These are phyloP conservation scores for Ustilago sp. DNA, from an alignment of 1,284 basidiomycete genomes.

Conservation along the genomic window DNA sequence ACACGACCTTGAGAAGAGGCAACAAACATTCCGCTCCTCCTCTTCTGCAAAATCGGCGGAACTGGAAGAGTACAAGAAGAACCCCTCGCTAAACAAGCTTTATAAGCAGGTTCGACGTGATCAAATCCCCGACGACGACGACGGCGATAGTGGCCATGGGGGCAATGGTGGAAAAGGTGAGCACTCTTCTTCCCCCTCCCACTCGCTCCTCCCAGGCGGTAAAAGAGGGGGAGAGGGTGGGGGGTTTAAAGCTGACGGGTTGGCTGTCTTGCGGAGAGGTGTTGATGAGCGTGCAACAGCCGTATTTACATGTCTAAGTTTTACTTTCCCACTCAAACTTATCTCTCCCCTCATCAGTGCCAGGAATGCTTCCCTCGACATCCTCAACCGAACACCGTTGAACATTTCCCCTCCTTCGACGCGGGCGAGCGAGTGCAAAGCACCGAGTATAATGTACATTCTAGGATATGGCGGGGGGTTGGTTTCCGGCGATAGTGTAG, in stretches of 20 bases:
- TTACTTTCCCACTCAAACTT: constrained; percentile 90
- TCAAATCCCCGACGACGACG: not conserved
- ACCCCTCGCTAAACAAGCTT: constrained; percentile 44
- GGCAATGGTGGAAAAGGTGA: not conserved
- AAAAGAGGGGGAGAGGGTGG: not conserved
- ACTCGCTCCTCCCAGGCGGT: not conserved
- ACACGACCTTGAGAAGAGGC: constrained; percentile 68
- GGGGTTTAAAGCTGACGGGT: constrained; percentile 46
- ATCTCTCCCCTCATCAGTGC: constrained; percentile 76
- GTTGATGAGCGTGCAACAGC: not conserved
- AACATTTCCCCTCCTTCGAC: not conserved
- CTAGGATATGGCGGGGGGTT: constrained; percentile 93
- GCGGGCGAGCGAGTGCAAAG: constrained; percentile 18
- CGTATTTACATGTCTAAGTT: constrained; percentile 79
- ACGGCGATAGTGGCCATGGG: not conserved
- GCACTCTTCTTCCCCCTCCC: not conserved
- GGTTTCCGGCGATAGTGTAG: constrained; percentile 84
- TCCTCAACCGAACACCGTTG: not conserved
- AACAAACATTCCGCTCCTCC: constrained; percentile 49
- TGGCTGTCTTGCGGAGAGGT: constrained; percentile 31
- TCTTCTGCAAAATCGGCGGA: not conserved
- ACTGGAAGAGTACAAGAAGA: constrained; percentile 26
- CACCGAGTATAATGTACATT: constrained; percentile 81
- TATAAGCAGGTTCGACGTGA: constrained; percentile 36
- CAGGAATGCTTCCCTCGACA: constrained; percentile 62